A percentile compares a stretch with the other conserved stretches of the same genome.
These are phyloP conservation scores for Physcomitrium patens DNA, from an alignment of 225 moss, liverwort and hornwort genomes.

Conservation along the genomic window DNA sequence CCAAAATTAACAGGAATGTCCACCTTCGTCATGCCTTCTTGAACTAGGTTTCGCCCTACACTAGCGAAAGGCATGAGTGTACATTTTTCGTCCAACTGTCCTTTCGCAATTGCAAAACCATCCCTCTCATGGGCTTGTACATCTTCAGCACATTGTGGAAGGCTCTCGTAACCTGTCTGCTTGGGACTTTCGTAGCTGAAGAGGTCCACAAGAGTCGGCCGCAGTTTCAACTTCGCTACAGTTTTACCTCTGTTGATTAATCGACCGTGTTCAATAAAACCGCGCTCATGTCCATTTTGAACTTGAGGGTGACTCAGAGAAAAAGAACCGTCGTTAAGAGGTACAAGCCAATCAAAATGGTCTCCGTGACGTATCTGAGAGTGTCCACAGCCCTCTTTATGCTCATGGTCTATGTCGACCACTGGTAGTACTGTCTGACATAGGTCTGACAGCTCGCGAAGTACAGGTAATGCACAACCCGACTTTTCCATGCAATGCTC, in stretches of 20 bases:
- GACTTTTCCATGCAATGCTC: slow-evolving; percentile 87
- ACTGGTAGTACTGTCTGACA: slow-evolving; percentile 54
- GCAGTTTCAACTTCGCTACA: slow-evolving; percentile 72
- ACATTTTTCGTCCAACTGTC: slow-evolving; percentile 45
- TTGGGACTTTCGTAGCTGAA: slow-evolving; percentile 81
- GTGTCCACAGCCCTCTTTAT: slow-evolving; percentile 91
- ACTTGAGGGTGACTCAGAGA: slow-evolving; percentile 75
- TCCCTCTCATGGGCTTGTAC: slow-evolving; percentile 30
- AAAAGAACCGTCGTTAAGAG: slow-evolving; percentile 81
- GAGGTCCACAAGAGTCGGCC: slow-evolving; percentile 68
- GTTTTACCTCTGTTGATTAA: slow-evolving; percentile 83
- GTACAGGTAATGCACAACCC: slow-evolving; percentile 79
- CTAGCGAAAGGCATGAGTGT: slow-evolving; percentile 55
- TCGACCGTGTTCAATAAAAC: slow-evolving; percentile 83
- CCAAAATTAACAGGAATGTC: slow-evolving; percentile 61
- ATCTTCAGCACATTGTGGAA: slow-evolving; percentile 46
- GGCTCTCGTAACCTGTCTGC: slow-evolving; percentile 66
- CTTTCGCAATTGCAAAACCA: slow-evolving; percentile 26
- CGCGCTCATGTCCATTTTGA: slow-evolving; percentile 62
- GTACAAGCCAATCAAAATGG: slow-evolving; percentile 91
- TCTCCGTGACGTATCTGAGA: slow-evolving; percentile 85
- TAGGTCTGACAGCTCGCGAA: slow-evolving; percentile 69
- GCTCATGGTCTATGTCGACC: slow-evolving; percentile 71
- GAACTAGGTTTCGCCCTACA: slow-evolving; percentile 50
- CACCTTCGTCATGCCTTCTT: slow-evolving; percentile 71